These are phyloP conservation scores for Taiozyma sp. DNA, from an alignment of 1,139 yeast genomes.

Conservation along the genomic window DNA sequence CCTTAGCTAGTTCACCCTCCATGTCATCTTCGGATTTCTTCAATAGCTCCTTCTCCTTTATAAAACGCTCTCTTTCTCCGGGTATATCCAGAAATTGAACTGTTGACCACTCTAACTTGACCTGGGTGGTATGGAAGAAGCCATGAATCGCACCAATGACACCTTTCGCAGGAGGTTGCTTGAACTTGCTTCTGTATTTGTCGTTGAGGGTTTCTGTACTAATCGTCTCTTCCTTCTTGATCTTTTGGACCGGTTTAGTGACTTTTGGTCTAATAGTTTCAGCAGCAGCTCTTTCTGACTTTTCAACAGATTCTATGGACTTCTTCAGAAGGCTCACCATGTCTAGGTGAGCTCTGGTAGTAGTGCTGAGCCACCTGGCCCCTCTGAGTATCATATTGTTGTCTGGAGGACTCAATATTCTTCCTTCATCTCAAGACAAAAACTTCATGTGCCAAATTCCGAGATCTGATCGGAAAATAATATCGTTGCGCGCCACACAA, in stretches of 20 bases:
- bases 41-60: constrained; percentile 23
- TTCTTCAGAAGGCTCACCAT: constrained; percentile 5
- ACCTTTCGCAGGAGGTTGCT: constrained; percentile 34
- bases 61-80: constrained; percentile 40
- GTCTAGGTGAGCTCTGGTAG: neutral
- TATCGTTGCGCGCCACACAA: neutral
- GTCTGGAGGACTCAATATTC: neutral
- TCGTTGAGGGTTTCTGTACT: constrained; percentile 9
- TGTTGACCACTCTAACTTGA: constrained; percentile 55
- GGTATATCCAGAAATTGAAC: constrained; percentile 50
- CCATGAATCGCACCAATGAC: constrained; percentile 24
- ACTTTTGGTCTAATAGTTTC: neutral
- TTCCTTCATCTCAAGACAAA: neutral
- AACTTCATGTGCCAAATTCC: neutral
- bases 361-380: neutral
- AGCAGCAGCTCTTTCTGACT: neutral
- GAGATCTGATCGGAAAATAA: neutral
- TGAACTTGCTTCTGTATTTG: constrained; percentile 13
- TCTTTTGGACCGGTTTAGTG: neutral
- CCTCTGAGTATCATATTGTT: neutral
- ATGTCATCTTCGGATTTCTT: constrained; percentile 11
- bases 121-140: constrained; percentile 41
- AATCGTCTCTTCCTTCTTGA: neutral
- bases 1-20: constrained; percentile 3
- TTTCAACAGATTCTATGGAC: constrained; percentile 4